Percentiles rank a stretch among this genome's conserved stretches.
These are phyloP conservation scores for Fusarium humuli DNA, from an alignment of 2,329 filamentous ascomycete genomes.

Conservation along the genomic window DNA sequence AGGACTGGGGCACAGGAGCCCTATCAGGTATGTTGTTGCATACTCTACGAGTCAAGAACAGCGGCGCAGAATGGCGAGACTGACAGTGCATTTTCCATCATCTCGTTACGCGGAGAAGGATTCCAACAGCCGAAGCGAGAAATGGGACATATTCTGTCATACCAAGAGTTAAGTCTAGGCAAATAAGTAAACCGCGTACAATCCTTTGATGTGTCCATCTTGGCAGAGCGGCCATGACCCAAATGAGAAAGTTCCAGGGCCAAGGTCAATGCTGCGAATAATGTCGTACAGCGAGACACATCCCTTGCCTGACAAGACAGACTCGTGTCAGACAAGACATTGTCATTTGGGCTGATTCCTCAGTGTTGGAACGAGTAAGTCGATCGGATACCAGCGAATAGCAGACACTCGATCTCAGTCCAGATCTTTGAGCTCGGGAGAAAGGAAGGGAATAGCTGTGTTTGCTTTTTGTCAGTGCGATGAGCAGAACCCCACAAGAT, in stretches of 20 bases:
- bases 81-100: conserved; percentile 2
- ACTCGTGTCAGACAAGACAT: conserved; percentile 1
- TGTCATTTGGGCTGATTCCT: conserved; percentile 6
- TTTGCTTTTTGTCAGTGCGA: conserved; percentile 24
- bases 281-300: conserved; percentile 14
- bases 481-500: conserved; percentile 37
- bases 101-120: background rate
- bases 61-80: background rate
- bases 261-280: conserved; percentile 17
- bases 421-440: background rate
- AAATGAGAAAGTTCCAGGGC: background rate
- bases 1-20: conserved; percentile 22
- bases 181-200: background rate
- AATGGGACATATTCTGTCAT: background rate
- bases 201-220: background rate
- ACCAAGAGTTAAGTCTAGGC: background rate
- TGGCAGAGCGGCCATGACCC: background rate
- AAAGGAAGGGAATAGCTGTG: conserved; percentile 16
- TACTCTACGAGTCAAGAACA: conserved; percentile 4
- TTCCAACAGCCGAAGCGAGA: background rate
- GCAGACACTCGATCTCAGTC: background rate
- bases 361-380: conserved; percentile 1
- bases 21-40: conserved; percentile 8
- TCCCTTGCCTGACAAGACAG: background rate
- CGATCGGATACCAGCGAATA: background rate